Evolutionary conservation across 371 early-diverging fungal species (phyloP).

Genomic region (Furculomyces boomerangus): DNA sequence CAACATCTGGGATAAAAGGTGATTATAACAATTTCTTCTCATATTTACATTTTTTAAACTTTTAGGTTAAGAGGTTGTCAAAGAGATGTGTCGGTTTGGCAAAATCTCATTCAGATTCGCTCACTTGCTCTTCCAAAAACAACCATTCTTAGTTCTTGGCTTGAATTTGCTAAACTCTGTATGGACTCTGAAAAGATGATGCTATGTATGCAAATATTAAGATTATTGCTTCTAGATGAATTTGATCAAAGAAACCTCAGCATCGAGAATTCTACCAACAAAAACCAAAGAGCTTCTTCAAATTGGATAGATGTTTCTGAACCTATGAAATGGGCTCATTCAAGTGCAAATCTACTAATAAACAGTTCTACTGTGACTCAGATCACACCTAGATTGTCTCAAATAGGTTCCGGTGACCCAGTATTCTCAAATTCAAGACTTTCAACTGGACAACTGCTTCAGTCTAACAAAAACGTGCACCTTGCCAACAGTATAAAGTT

Average conservation of each 20-base stretch:
- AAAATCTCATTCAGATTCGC: constrained; percentile 72
- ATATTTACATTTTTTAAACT: background rate
- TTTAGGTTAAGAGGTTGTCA: constrained; percentile 62
- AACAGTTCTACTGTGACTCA: no score
- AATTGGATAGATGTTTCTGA: no score
- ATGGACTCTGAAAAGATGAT: constrained; percentile 74
- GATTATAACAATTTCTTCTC: background rate
- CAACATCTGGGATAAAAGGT: constrained; percentile 70
- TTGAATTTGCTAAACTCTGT: constrained; percentile 88
- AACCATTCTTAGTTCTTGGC: constrained; percentile 87
- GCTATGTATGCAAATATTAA: constrained; percentile 57
- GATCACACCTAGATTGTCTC: no score
- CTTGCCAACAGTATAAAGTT: no score
- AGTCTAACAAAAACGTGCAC: no score
- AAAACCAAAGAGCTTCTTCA: background rate
- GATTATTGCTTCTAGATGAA: constrained; percentile 14
- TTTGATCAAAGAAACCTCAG: constrained; percentile 1
- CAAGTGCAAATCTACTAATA: no score
- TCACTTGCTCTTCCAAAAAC: constrained; percentile 76
- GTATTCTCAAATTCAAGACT: no score
- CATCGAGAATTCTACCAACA: background rate
- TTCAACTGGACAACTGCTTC: no score
- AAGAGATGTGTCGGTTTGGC: constrained; percentile 92
- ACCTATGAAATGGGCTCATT: no score
- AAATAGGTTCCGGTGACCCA: no score